A percentile compares a stretch with the other conserved stretches of the same genome.
Evolutionary conservation across 345 rosid species (phyloP).

Genomic region (Citrus medica): DNA sequence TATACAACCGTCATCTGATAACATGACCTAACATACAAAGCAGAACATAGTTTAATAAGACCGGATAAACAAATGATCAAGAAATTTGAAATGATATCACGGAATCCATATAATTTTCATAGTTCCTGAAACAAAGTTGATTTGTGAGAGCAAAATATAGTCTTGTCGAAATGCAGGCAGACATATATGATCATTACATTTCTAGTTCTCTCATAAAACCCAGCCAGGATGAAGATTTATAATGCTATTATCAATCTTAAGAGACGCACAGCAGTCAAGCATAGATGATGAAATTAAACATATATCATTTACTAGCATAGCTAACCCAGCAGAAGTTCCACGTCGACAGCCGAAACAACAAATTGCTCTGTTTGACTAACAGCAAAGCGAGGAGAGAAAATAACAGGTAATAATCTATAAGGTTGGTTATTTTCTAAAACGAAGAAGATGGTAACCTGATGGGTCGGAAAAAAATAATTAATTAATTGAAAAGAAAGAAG

Average conservation of each 20-base stretch:
- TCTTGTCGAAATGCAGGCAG: background rate
- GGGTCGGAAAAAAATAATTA: background rate
- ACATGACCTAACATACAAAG: background rate
- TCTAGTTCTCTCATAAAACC: background rate
- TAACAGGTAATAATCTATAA: background rate
- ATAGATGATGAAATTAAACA: background rate
- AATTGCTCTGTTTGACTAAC: background rate
- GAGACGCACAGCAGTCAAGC: background rate
- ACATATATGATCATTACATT: background rate
- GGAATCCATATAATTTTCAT: background rate
- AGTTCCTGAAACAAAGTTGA: background rate
- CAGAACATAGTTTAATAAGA: background rate
- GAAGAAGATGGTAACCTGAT: background rate
- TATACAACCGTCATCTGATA: background rate
- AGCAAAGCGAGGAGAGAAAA: background rate
- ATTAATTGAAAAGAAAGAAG: too few relatives aligned
- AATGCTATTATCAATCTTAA: background rate
- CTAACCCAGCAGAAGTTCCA: background rate
- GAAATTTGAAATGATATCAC: background rate
- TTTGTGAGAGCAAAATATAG: background rate
- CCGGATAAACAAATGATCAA: background rate
- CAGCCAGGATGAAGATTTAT: background rate
- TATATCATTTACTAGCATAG: background rate
- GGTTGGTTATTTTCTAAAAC: background rate
- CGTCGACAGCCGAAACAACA: background rate